Evolutionary conservation across 208 protist species (phyloP), one percentile per base, ranked within the genome.

Genomic region (Leishmania arabica): DNA sequence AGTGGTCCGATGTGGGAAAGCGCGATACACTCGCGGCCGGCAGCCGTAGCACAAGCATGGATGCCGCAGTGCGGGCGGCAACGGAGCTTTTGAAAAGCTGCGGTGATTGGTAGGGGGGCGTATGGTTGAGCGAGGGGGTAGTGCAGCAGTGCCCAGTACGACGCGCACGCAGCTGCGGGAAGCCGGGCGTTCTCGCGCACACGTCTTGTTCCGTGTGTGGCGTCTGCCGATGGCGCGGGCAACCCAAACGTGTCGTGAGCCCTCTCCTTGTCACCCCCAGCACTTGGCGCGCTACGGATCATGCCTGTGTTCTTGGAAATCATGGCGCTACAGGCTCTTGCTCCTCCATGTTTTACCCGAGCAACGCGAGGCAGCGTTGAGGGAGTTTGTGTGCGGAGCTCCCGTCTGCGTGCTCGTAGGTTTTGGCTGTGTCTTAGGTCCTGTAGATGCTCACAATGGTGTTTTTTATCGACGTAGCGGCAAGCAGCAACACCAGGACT

Each of bases 31-130:
- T 97, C 15, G 78, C 84, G 11, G 87, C 88, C 0, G 94, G 90
- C 31, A 92, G 89, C 65, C 86, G 94, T 17, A 78, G 82, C 68
- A 92, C 88, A 13, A 86, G 91, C 4, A 89, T 95, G 79, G 77
- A 90, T 73, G 66, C 86, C 6, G 94, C 91, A 21, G 78, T 75
- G 19, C 77, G 69, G 2, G 93, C 93, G 5, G 93, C 88, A 17
- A 47, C 72, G 17, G 79, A 83, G 69, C 78, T 91, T 3, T 4
- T 86, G 60, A 64, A 37, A 17, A 51, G 24, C 40, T 27, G 4
- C 31, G 51, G 56, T 15, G 19, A 8, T 19, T 34, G 7, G 45
- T 73, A 73, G 69, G 37, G 69, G 13, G 34, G 69, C 45, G 9
- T 73, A 17, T 0, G 21, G 19, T 21, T 34, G 13, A 68, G 17